Evolutionary conservation across 225 moss, liverwort and hornwort species (phyloP).

Genomic region (Climacium dendroides): DNA sequence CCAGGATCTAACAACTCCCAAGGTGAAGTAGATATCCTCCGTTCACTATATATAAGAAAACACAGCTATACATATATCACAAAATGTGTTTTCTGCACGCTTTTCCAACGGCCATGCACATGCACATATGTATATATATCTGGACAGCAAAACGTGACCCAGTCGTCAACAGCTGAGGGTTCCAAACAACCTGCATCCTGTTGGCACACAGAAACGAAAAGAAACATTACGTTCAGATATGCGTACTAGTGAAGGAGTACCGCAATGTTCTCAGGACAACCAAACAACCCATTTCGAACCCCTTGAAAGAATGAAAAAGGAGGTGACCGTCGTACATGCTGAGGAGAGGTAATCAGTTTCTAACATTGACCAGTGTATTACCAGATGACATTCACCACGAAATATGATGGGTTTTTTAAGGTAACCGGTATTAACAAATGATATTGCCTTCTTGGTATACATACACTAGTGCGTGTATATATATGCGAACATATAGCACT

Average conservation of each 20-base stretch:
- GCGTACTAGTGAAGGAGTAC: no score
- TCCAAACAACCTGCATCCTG: conserved; percentile 35
- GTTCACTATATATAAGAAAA: conserved; percentile 18
- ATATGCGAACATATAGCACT: neutral
- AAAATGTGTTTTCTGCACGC: conserved; percentile 6
- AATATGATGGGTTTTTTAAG: neutral
- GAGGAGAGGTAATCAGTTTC: neutral
- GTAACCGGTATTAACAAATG: neutral
- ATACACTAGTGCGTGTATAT: neutral
- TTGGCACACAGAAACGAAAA: neutral
- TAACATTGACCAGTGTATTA: neutral
- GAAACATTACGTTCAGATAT: neutral
- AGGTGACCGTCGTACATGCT: neutral
- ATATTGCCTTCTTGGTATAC: neutral
- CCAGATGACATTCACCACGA: neutral
- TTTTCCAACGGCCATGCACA: neutral
- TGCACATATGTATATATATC: neutral
- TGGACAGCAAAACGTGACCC: neutral
- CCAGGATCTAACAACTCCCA: conserved; percentile 22
- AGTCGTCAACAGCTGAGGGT: conserved; percentile 34
- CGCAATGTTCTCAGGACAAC: neutral
- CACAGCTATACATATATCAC: neutral
- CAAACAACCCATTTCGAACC: neutral
- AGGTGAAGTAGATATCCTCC: neutral
- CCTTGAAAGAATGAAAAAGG: no score